These are phyloP conservation scores for Plantago major DNA, from an alignment of 257 asterid species.

Conservation along the genomic window DNA sequence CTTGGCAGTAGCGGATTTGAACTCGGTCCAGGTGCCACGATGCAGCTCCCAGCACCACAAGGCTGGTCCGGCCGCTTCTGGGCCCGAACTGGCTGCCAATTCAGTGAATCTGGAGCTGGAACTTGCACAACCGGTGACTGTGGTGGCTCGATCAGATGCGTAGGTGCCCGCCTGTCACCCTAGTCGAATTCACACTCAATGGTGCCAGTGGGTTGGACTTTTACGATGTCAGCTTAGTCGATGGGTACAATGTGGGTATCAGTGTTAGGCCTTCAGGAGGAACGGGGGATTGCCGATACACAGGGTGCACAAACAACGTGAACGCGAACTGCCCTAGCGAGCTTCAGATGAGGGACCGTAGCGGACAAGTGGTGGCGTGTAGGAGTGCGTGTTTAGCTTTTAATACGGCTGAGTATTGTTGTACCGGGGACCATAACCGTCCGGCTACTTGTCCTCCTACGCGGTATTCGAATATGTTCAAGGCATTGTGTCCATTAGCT, in stretches of 20 bases:
- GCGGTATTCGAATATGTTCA: no score
- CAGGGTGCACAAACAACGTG: no score
- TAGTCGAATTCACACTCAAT: slow-evolving; percentile 71
- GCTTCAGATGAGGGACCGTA: no score
- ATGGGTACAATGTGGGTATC: slow-evolving; percentile 62
- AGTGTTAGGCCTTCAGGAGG: slow-evolving; percentile 47
- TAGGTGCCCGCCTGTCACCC: slow-evolving; percentile 63
- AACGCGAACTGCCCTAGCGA: no score
- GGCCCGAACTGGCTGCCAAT: slow-evolving; percentile 80
- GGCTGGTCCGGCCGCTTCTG: slow-evolving; percentile 99
- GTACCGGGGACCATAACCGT: no score
- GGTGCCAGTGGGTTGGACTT: slow-evolving; percentile 39
- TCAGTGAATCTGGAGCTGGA: slow-evolving; percentile 55
- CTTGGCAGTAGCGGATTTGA: no score
- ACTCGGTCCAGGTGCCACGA: no score
- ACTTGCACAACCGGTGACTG: slow-evolving; percentile 80
- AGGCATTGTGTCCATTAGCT: no score
- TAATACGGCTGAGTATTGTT: no score
- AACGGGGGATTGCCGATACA: slow-evolving; percentile 44
- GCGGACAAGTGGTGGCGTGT: no score
- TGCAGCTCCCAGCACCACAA: slow-evolving; percentile 60
- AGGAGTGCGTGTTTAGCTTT: no score
- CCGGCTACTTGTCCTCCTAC: no score
- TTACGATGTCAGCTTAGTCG: slow-evolving; percentile 88
- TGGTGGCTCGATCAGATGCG: slow-evolving; percentile 50